phyloP scores from a whole-genome alignment of 495 filamentous ascomycete species.

The Penicillium simplicissimum region DNA sequence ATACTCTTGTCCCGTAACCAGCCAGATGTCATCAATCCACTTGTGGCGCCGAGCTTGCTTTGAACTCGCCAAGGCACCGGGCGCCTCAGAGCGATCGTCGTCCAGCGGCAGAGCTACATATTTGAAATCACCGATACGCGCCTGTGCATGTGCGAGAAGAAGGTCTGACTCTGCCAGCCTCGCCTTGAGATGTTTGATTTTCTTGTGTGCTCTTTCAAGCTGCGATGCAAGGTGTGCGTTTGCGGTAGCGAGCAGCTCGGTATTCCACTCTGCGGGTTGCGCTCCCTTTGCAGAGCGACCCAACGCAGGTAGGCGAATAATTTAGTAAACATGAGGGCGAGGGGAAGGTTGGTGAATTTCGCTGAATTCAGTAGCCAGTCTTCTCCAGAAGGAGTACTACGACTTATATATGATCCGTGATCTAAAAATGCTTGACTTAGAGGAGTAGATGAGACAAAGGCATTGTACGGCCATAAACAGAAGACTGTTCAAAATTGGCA shows the following conservation, averaged over 20 bases:
- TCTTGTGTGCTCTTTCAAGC: slow-evolving; percentile 9
- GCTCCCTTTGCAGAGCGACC: background rate
- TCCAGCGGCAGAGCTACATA: background rate
- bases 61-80: background rate
- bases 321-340: background rate
- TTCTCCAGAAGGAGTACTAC: background rate
- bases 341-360: too few species aligned
- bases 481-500: background rate
- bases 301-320: background rate
- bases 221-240: slow-evolving; percentile 12
- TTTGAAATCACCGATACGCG: background rate
- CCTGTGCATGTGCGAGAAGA: slow-evolving; percentile 20
- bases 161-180: slow-evolving; percentile 24
- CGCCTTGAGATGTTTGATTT: slow-evolving; percentile 4
- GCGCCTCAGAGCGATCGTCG: background rate
- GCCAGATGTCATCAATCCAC: slow-evolving; percentile 26
- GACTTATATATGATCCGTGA: background rate
- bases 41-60: background rate
- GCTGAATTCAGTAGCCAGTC: too few species aligned
- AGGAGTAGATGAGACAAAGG: background rate
- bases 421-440: background rate
- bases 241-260: slow-evolving; percentile 1
- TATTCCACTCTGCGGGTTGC: background rate
- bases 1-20: slow-evolving; percentile 6
- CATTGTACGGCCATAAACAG: background rate